These are phyloP conservation scores for Sporisorium graminicola DNA, from an alignment of 1,284 basidiomycete genomes.

Conservation along the genomic window DNA sequence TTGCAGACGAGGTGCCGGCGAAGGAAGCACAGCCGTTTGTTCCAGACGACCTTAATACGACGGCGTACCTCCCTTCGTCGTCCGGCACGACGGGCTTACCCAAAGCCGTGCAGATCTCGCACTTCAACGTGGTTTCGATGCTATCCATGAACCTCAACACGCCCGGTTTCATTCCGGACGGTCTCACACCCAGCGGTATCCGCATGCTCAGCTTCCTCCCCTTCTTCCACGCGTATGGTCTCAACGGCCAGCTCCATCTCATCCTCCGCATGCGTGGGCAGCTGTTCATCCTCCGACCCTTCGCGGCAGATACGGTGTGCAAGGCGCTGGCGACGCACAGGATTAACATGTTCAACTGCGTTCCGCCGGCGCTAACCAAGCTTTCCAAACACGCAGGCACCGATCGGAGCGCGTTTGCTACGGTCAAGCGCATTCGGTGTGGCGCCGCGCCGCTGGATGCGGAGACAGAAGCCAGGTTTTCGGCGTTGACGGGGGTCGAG, in stretches of 20 bases:
- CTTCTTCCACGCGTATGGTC: conserved; percentile 52
- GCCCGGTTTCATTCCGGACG: conserved; percentile 22
- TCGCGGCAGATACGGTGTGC: conserved; percentile 38
- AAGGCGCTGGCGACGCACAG: conserved; percentile 23
- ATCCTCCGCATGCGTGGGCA: conserved; percentile 21
- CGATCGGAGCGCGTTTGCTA: conserved; percentile 18
- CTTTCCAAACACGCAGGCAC: conserved; percentile 33
- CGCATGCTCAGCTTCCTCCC: conserved; percentile 47
- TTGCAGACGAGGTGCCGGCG: conserved; percentile 9
- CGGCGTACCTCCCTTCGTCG: conserved; percentile 39
- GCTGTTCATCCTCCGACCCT: conserved; percentile 33
- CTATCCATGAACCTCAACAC: conserved; percentile 30
- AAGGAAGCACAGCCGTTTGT: conserved; percentile 11
- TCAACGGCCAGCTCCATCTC: conserved; percentile 33
- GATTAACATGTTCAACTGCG: conserved; percentile 31
- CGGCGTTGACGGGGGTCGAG: conserved; percentile 33
- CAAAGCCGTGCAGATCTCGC: conserved; percentile 54
- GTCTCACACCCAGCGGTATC: conserved; percentile 1
- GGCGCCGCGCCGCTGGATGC: conserved; percentile 51
- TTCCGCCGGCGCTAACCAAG: conserved; percentile 44
- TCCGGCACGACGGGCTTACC: conserved; percentile 51
- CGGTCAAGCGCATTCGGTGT: conserved; percentile 25
- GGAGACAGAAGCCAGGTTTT: conserved; percentile 33
- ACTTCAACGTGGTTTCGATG: conserved; percentile 47
- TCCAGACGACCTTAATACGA: conserved; percentile 19